Evolutionary conservation across 345 rosid species (phyloP), one percentile per base, ranked within the genome.

Genomic region (Brassica carinata): DNA sequence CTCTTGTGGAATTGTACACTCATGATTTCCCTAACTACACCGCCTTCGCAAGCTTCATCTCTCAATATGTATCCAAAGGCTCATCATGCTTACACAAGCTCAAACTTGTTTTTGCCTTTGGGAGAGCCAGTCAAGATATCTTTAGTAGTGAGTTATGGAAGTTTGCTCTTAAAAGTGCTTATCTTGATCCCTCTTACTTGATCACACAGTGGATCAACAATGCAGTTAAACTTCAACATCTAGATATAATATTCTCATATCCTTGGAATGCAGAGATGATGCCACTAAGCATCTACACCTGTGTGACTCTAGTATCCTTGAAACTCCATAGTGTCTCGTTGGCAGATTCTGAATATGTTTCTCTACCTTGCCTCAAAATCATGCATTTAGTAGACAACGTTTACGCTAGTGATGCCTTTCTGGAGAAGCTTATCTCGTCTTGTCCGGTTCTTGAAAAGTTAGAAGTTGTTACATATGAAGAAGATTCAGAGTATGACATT

Each of bases 321-420:
- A 45, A 17, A 30, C 70, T 74, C 13, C 0, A 0, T 15, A 15
- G 7, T 0, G 19, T 53, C 2, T 6, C 23, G 2, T 5, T 55
- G 26, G 1, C 61, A 1, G 61, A 55, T 15, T 45, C 67, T 1
- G 64, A 51, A 5, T 8, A 7, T 66, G 65, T 51, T 13, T 33
- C 78, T 53, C 5, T 75, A 51, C 78, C 78, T 75, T 2, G 34
- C 53, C 64, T 75, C n/a, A 53, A 66, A 3, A 14, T 4, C 14
- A 48, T 75, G 78, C 64, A 13, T 33, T 51, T 75, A 51, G 13
- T 14, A 26, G 13, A 9, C n/a, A 76, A 33, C 14, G 0, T 9
- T 0, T 66, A 31, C 11, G 0, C 55, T 67, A 66, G 2, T 23
- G 72, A 57, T 19, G 36, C 64, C 5, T 1, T 33, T 53, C 13